Conservation (phyloP, 2,329 filamentous ascomycete genomes). For the Botrytis fabae region DNA sequence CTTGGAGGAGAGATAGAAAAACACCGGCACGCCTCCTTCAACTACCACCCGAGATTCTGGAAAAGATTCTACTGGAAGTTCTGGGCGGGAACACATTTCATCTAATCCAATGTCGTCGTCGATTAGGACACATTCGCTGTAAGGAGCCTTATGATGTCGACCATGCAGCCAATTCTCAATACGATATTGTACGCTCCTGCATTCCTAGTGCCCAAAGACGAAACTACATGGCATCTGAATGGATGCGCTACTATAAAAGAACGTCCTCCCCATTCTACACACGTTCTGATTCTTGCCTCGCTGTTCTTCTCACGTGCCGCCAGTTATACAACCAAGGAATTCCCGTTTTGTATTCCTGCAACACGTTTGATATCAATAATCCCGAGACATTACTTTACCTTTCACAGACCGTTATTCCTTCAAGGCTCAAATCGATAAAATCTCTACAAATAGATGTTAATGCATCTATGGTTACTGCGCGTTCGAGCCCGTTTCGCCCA, state of each 20-base stretch:
- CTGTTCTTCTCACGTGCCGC: conserved; percentile 8
- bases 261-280: neutral
- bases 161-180: neutral
- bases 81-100: neutral
- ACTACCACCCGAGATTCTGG: neutral
- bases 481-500: neutral
- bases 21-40: neutral
- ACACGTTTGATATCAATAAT: conserved; percentile 3
- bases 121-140: conserved; percentile 7
- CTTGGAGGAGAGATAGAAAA: neutral
- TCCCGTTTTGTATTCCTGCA: conserved; percentile 5
- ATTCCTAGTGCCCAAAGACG: neutral
- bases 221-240: neutral
- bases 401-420: conserved; percentile 1
- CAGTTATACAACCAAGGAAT: conserved; percentile 15
- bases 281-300: conserved; percentile 4
- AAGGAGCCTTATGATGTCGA: neutral
- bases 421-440: conserved; percentile 1
- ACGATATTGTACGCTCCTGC: neutral
- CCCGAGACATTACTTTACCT: conserved; percentile 10
- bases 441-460: conserved; percentile 12
- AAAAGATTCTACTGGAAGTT: conserved; percentile 5
- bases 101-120: conserved; percentile 3
- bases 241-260: neutral
- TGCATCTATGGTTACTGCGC: neutral